Conservation (phyloP, 1,284 basidiomycete genomes). For the Sanghuangporus baumii region DNA sequence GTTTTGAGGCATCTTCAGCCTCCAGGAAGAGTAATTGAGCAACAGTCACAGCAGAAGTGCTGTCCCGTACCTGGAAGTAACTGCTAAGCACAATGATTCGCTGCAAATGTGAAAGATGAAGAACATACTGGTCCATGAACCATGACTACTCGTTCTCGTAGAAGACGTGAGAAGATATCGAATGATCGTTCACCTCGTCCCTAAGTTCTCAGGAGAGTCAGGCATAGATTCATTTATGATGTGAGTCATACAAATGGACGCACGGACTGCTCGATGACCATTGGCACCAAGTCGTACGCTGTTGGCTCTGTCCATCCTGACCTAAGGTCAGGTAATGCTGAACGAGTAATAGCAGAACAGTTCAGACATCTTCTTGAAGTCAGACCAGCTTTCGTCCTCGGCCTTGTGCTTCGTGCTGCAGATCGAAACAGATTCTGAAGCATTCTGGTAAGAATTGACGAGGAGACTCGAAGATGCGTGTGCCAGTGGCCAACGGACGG, state of each 20-base stretch:
- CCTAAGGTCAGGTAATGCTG: neutral
- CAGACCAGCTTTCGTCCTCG: neutral
- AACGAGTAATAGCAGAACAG: neutral
- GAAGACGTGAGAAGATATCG: conserved; percentile 88
- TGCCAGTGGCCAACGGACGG: neutral
- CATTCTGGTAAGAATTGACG: neutral
- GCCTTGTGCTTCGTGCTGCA: neutral
- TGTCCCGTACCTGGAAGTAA: conserved; percentile 69
- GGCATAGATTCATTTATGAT: neutral
- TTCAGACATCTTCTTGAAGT: conserved; percentile 2
- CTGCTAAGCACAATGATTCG: neutral
- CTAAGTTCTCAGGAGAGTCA: conserved; percentile 33
- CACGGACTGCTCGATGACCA: conserved; percentile 91
- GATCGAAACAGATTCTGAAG: neutral
- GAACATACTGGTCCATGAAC: conserved; percentile 78
- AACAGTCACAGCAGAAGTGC: conserved; percentile 78
- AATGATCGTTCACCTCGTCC: conserved; percentile 90
- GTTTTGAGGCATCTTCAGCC: conserved; percentile 87
- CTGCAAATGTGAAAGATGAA: conserved; percentile 19
- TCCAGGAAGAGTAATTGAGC: conserved; percentile 91
- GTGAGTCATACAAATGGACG: conserved; percentile 21
- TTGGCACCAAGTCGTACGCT: conserved; percentile 60
- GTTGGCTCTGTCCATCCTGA: conserved; percentile 15
- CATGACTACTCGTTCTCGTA: conserved; percentile 91
- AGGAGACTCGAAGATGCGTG: neutral